Evolutionary conservation across 805 yeast genomes (phyloP).

Genomic region (Metschnikowia kofuensis): DNA sequence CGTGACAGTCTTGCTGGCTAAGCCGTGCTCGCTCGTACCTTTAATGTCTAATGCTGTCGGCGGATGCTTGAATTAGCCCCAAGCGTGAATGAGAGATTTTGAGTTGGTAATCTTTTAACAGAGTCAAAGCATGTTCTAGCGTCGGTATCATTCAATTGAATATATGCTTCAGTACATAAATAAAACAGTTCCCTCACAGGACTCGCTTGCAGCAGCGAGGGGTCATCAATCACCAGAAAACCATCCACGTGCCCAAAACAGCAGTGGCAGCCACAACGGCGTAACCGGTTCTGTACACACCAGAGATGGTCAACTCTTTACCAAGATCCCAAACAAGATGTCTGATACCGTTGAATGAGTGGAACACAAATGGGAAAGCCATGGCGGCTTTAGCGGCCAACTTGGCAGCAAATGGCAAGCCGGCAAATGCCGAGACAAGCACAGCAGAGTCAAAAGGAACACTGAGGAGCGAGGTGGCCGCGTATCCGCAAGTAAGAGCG

Average conservation of each 20-base stretch:
- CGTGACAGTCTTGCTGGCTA: not conserved
- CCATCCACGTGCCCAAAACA: constrained; percentile 54
- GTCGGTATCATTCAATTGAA: constrained; percentile 4
- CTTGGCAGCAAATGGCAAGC: constrained; percentile 64
- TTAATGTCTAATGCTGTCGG: not conserved
- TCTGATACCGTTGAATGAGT: constrained; percentile 82
- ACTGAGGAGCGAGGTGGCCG: constrained; percentile 54
- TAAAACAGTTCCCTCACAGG: not conserved
- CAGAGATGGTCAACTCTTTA: constrained; percentile 71
- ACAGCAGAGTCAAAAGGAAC: constrained; percentile 59
- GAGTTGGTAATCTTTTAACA: too few species aligned
- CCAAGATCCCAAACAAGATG: constrained; percentile 94
- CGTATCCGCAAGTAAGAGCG: constrained; percentile 72
- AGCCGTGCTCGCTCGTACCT: not conserved
- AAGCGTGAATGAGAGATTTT: too few species aligned
- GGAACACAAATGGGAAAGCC: constrained; percentile 86
- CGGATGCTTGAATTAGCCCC: too few species aligned
- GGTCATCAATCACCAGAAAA: constrained; percentile 33
- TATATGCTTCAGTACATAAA: constrained; percentile 5
- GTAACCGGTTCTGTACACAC: constrained; percentile 92
- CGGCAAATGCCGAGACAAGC: constrained; percentile 53
- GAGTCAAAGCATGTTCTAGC: not conserved
- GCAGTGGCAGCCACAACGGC: constrained; percentile 68
- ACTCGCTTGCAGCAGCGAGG: not conserved
- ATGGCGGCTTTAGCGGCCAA: constrained; percentile 62